Conservation (phyloP, 495 filamentous ascomycete genomes). For the Penicillium coprophilum region DNA sequence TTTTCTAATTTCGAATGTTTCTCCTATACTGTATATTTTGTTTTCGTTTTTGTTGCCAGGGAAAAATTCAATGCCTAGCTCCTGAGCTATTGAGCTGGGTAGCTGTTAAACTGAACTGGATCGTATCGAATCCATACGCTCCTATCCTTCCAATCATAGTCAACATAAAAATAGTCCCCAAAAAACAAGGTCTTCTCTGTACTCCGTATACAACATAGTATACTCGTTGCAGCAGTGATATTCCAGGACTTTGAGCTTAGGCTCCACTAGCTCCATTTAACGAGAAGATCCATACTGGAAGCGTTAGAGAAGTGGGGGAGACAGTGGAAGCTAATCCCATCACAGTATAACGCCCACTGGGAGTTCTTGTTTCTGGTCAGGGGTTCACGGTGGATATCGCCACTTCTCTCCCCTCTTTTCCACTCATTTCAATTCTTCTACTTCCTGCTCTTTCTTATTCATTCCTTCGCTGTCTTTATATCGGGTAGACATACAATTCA, state of each 20-base stretch:
- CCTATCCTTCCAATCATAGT: no score
- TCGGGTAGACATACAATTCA: not conserved
- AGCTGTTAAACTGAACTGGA: no score
- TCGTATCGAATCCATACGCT: no score
- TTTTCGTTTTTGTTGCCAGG: not conserved
- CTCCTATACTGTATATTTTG: no score
- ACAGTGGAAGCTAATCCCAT: not conserved
- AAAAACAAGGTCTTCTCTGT: not conserved
- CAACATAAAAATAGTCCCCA: not conserved
- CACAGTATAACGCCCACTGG: not conserved
- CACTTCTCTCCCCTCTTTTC: slow-evolving; percentile 18
- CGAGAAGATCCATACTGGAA: slow-evolving; percentile 15
- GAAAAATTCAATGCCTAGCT: not conserved
- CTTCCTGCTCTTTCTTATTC: slow-evolving; percentile 7
- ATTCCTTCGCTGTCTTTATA: slow-evolving; percentile 12
- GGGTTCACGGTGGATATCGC: slow-evolving; percentile 15
- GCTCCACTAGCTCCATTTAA: slow-evolving; percentile 6
- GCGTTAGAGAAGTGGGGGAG: slow-evolving; percentile 5
- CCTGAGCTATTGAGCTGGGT: not conserved
- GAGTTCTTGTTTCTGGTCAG: slow-evolving; percentile 14
- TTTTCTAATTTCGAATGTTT: no score
- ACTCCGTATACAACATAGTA: no score
- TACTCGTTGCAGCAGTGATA: no score
- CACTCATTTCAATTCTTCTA: slow-evolving; percentile 12
- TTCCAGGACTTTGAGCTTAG: not conserved